Conservation (phyloP, 202 grass and related monocot genomes). For the Musa balbisiana region DNA sequence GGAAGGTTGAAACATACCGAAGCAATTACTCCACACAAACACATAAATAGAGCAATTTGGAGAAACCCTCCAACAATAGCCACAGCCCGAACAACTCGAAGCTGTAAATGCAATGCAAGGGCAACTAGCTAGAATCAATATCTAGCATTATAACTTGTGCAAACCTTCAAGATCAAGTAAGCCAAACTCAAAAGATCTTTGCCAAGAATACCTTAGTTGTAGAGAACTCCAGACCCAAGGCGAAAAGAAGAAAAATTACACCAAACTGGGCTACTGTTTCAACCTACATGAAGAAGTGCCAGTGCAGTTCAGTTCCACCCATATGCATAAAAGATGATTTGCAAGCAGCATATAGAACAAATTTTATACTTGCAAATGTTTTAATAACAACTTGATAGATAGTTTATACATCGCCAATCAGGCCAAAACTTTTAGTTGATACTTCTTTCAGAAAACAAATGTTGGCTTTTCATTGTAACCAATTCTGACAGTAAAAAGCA, state of each 20-base stretch:
- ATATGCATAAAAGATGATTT: too few species aligned
- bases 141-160: background rate
- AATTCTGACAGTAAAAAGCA: too few species aligned
- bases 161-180: background rate
- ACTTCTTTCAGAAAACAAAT: background rate
- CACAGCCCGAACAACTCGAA: conserved; percentile 89
- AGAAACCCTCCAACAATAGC: conserved; percentile 92
- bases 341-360: background rate
- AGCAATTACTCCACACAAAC: conserved; percentile 89
- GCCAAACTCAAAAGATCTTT: background rate
- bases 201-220: conserved; percentile 64
- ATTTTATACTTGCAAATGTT: background rate
- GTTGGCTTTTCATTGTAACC: too few species aligned
- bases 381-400: background rate
- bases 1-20: conserved; percentile 40
- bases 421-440: background rate
- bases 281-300: conserved; percentile 42
- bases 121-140: background rate
- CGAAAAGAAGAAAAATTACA: conserved; percentile 99
- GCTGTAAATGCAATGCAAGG: conserved; percentile 46
- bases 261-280: conserved; percentile 99
- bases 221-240: conserved; percentile 94
- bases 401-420: background rate
- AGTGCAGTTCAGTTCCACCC: background rate
- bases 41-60: conserved; percentile 96